Evolutionary conservation across 345 rosid genomes (phyloP), one percentile per base, ranked within the genome.

Genomic region (Eucalyptus pauciflora): DNA sequence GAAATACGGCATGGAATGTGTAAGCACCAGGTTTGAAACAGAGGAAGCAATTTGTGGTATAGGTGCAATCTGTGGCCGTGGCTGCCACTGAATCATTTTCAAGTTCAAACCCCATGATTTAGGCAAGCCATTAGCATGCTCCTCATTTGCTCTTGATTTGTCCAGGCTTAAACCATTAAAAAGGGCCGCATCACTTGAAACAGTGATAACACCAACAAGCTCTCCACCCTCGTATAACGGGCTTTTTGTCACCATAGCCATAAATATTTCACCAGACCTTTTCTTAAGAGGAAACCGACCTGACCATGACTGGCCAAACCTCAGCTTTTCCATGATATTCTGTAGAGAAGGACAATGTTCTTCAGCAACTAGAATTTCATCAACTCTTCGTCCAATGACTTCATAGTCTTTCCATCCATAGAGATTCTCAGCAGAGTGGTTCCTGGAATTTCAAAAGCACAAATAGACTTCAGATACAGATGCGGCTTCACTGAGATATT

Each of bases 281-380:
- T 93, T 95, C 95, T 89, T 96, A 83, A 95, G 92, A 49, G 98
- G 99, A 87, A 97, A 96, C 94, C 91, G 99, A 87, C 98, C 99
- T 31, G 97, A 94, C 99, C 99, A 96, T 58, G 95, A 91, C 83
- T 93, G 92, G 29, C 97, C 97, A 86, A 89, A 91, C 85, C 86
- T 88, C 90, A 97, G 90, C 37, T 88, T 91, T 25, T 93, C 93
- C 91, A 93, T 86, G 71, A 96, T 94, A 88, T 89, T 85, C 79
- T 88, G 91, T 7, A 93, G 90, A 89, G 92, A 92, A 29, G 86
- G 86, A 56, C 86, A 88, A 87, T 95, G 87, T 86, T 95, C 98
- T 86, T 94, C 95, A 62, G 95, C 90, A 88, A 96, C 93, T 41
- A 97, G 95, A 79, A 96, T 90, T 86, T 93, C 93, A 51, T 90